These are phyloP conservation scores for Salix caprea DNA, from an alignment of 345 rosid species.

Conservation along the genomic window DNA sequence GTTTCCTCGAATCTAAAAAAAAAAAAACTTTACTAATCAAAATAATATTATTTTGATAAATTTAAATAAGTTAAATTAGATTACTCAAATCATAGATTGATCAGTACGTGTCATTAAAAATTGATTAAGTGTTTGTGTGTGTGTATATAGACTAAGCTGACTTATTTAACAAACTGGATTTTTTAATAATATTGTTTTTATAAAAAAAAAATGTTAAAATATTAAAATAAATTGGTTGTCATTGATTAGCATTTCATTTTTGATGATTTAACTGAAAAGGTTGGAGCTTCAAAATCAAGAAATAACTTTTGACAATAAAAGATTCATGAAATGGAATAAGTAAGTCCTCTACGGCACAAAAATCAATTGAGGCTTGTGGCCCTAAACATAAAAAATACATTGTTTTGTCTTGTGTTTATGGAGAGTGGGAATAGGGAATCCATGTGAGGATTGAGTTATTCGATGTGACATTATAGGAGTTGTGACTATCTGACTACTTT, in stretches of 20 bases:
- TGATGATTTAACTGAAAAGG: neutral
- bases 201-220: too few relatives aligned
- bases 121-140: too few relatives aligned
- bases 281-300: neutral
- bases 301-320: neutral
- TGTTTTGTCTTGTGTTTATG: constrained; percentile 1
- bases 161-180: too few relatives aligned
- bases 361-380: neutral
- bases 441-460: constrained; percentile 47
- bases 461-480: constrained; percentile 6
- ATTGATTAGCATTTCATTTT: neutral
- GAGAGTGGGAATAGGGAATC: constrained; percentile 32
- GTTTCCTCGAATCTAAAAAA: too few relatives aligned
- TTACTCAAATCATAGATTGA: too few relatives aligned
- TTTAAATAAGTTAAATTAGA: too few relatives aligned
- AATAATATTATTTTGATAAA: too few relatives aligned
- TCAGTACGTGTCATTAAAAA: too few relatives aligned
- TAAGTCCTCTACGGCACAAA: neutral
- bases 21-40: too few relatives aligned
- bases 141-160: too few relatives aligned
- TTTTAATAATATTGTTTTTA: too few relatives aligned
- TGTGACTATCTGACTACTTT: constrained; percentile 32
- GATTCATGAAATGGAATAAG: neutral
- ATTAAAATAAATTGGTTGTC: neutral
- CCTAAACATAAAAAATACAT: neutral